Conservation (phyloP, 345 rosid species). For the Xanthoceras sorbifolium region DNA sequence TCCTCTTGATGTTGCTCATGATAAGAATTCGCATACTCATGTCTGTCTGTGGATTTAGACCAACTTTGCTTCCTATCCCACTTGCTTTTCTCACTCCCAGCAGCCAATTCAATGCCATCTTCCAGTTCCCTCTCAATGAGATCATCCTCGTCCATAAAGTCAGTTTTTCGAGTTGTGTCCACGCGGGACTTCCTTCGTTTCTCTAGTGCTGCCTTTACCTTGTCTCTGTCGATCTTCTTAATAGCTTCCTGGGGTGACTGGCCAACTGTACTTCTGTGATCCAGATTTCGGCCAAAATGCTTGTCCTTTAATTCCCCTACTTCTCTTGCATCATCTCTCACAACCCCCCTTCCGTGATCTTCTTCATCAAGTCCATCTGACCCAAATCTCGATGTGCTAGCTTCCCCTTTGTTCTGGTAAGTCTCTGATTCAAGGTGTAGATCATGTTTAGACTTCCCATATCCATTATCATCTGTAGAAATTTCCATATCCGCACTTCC, state of each 20-base stretch:
- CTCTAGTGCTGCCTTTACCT: conserved; percentile 52
- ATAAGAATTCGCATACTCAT: conserved; percentile 27
- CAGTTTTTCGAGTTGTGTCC: conserved; percentile 35
- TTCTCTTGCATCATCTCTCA: conserved; percentile 32
- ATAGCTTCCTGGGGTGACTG: conserved; percentile 54
- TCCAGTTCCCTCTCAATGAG: conserved; percentile 54
- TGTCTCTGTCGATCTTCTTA: conserved; percentile 48
- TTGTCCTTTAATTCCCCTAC: conserved; percentile 38
- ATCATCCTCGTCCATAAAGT: conserved; percentile 54
- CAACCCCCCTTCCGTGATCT: conserved; percentile 35
- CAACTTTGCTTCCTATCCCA: conserved; percentile 40
- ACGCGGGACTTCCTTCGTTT: conserved; percentile 47
- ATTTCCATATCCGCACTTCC: conserved; percentile 39
- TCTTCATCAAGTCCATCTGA: conserved; percentile 26
- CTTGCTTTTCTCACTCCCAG: conserved; percentile 38
- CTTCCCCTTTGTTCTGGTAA: conserved; percentile 34
- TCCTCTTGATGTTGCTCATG: conserved; percentile 23
- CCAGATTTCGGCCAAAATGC: conserved; percentile 31
- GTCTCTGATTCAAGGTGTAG: conserved; percentile 24
- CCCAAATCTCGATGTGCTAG: conserved; percentile 28
- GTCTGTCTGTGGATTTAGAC: conserved; percentile 19
- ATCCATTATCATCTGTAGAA: conserved; percentile 37
- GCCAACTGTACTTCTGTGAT: conserved; percentile 34
- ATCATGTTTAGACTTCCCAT: conserved; percentile 30
- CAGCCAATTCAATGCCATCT: conserved; percentile 47